Percentiles rank a stretch among this genome's conserved stretches.
Conservation (phyloP, 257 asterid species). For the Przewalskia tangutica region DNA sequence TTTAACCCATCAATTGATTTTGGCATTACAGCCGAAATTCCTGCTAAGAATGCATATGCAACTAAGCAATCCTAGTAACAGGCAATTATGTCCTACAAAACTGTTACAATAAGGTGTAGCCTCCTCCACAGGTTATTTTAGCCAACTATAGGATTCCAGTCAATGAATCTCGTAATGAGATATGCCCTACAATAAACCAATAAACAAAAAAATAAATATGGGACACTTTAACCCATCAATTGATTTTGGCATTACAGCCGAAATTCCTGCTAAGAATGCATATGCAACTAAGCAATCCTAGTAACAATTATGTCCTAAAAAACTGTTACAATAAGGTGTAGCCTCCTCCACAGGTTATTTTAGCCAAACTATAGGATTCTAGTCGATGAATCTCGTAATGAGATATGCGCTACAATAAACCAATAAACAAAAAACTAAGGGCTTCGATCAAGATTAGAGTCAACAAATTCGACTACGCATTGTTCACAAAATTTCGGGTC, state of each 20-base stretch:
- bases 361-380: not conserved
- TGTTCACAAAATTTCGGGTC: not conserved
- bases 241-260: not conserved
- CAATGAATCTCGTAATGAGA: not conserved
- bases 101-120: not conserved
- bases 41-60: not conserved
- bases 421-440: no score
- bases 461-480: not conserved
- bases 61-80: not conserved
- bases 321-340: not conserved
- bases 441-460: not conserved
- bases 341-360: not conserved
- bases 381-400: not conserved
- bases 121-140: not conserved
- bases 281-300: not conserved
- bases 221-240: not conserved
- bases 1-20: not conserved
- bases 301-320: not conserved
- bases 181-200: not conserved
- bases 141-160: not conserved
- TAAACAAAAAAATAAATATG: no score
- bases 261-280: not conserved
- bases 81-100: not conserved
- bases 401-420: not conserved
- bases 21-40: not conserved